Evolutionary conservation across 768 basidiomycete species (phyloP).

Genomic region (Lactarius indigo): DNA sequence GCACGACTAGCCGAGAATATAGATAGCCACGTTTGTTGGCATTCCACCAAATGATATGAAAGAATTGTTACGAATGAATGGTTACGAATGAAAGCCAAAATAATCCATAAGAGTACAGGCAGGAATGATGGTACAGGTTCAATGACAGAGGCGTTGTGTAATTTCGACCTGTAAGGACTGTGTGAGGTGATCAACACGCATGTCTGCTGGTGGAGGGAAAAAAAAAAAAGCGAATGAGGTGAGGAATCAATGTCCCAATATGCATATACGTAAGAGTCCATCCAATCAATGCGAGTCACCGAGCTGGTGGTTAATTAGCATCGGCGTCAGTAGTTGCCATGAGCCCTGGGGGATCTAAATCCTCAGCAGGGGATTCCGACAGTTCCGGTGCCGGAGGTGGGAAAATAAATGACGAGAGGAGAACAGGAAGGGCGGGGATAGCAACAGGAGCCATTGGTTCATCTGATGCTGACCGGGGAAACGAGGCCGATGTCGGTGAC

Average conservation of each 20-base stretch:
- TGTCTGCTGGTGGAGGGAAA: constrained; percentile 5
- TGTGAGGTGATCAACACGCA: constrained; percentile 11
- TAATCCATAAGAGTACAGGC: constrained; percentile 17
- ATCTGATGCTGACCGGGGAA: constrained; percentile 30
- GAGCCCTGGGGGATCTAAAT: constrained; percentile 7
- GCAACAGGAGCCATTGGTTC: constrained; percentile 48
- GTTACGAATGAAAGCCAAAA: not conserved
- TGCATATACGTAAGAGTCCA: constrained; percentile 4
- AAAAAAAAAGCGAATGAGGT: constrained; percentile 4
- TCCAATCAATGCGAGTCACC: constrained; percentile 3
- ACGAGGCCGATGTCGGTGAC: constrained; percentile 51
- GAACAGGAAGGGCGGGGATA: constrained; percentile 61
- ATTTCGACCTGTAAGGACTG: constrained; percentile 13
- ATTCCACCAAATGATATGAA: constrained; percentile 4
- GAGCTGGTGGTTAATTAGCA: not conserved
- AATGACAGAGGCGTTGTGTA: constrained; percentile 3
- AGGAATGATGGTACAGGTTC: constrained; percentile 16
- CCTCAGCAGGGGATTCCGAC: constrained; percentile 1
- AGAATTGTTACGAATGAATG: not conserved
- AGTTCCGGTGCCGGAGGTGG: constrained; percentile 15
- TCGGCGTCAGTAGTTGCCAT: constrained; percentile 5
- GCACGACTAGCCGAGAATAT: constrained; percentile 54
- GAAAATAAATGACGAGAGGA: constrained; percentile 37
- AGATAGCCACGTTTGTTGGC: not conserved
- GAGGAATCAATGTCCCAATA: constrained; percentile 9